Evolutionary conservation across 352 stramenopile species (phyloP).

Genomic region (Lagenidium giganteum): DNA sequence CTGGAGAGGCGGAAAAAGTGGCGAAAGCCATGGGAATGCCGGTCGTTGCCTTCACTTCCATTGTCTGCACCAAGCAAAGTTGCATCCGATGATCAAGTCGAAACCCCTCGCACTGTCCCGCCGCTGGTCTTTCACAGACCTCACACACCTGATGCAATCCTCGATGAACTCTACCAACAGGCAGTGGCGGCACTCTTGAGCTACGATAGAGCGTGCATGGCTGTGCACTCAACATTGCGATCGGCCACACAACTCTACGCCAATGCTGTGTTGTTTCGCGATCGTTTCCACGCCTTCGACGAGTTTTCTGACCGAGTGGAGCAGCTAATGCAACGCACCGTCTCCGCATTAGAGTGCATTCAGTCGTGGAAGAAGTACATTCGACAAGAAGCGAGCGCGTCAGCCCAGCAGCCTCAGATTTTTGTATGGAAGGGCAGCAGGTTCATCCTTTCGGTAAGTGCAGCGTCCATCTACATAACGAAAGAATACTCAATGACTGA

Average conservation of each 20-base stretch:
- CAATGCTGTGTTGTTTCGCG: constrained; percentile 34
- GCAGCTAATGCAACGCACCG: constrained; percentile 21
- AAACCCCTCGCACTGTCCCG: too few species aligned
- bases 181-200: constrained; percentile 17
- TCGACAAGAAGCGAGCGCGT: background rate
- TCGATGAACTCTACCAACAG: constrained; percentile 32
- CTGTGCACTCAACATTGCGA: constrained; percentile 6
- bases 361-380: constrained; percentile 23
- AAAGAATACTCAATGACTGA: too few species aligned
- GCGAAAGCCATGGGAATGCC: constrained; percentile 19
- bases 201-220: constrained; percentile 33
- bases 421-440: constrained; percentile 60
- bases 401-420: background rate
- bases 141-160: background rate
- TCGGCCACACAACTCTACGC: constrained; percentile 16
- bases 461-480: too few species aligned
- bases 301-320: constrained; percentile 26
- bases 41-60: constrained; percentile 5
- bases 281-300: constrained; percentile 66
- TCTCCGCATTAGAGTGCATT: constrained; percentile 33
- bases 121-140: too few species aligned
- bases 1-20: constrained; percentile 17
- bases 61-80: background rate
- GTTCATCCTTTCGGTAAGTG: constrained; percentile 32
- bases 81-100: too few species aligned